A percentile compares a stretch with the other conserved stretches of the same genome.
Evolutionary conservation across 1,284 basidiomycete genomes (phyloP).

Genomic region (Athelia psychrophila): DNA sequence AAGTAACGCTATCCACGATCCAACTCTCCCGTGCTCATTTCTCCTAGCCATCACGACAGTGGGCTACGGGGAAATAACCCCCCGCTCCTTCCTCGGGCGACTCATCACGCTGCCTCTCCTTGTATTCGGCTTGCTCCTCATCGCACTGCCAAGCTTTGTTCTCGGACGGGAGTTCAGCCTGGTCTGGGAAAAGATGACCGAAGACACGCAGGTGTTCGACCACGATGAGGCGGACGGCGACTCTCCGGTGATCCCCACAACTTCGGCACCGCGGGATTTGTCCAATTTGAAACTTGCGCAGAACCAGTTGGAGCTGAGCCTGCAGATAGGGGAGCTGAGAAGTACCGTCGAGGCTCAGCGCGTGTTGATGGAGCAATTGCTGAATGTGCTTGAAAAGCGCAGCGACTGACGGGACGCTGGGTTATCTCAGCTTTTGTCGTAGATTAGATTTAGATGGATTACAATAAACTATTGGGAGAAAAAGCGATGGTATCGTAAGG

Average conservation of each 20-base stretch:
- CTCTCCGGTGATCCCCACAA: not conserved
- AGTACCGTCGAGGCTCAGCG: slow-evolving; percentile 53
- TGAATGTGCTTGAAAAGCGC: slow-evolving; percentile 33
- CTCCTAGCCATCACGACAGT: slow-evolving; percentile 75
- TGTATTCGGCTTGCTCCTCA: slow-evolving; percentile 81
- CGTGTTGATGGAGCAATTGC: slow-evolving; percentile 42
- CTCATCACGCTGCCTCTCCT: slow-evolving; percentile 82
- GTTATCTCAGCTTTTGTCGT: too few species aligned
- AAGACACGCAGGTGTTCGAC: slow-evolving; percentile 33
- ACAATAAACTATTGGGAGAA: too few species aligned
- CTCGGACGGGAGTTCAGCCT: slow-evolving; percentile 86
- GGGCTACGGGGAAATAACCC: slow-evolving; percentile 87
- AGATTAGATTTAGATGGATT: too few species aligned
- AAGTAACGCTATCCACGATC: slow-evolving; percentile 26
- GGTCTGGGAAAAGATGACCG: slow-evolving; percentile 80
- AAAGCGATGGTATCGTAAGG: too few species aligned
- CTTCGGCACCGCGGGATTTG: slow-evolving; percentile 30
- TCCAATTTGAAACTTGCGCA: slow-evolving; percentile 56
- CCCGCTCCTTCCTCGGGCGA: slow-evolving; percentile 78
- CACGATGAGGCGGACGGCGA: not conserved
- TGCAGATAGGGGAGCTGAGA: slow-evolving; percentile 56
- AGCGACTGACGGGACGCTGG: too few species aligned
- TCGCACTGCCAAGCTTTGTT: slow-evolving; percentile 86
- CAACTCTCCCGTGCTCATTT: not conserved
- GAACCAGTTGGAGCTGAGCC: slow-evolving; percentile 59